Evolutionary conservation across 1,284 basidiomycete species (phyloP).

Genomic region (Puccinia novopanici): DNA sequence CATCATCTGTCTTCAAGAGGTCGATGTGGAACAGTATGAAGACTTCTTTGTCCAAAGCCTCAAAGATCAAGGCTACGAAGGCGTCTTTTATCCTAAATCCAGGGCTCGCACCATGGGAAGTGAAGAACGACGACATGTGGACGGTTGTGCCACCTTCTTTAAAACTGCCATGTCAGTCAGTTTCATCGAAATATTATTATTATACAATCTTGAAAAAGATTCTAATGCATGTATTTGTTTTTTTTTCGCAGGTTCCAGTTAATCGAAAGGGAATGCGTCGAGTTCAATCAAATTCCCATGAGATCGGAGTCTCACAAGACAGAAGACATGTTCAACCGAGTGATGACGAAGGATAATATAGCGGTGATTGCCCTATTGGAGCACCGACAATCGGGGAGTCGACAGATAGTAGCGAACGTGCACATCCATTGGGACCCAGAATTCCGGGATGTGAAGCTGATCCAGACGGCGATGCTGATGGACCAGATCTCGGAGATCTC

Average conservation of each 20-base stretch:
- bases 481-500: conserved; percentile 91
- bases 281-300: conserved; percentile 91
- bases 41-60: conserved; percentile 85
- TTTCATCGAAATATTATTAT: too few relatives aligned
- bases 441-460: conserved; percentile 94
- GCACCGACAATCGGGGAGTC: conserved; percentile 79
- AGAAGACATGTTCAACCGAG: conserved; percentile 99
- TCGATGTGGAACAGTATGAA: conserved; percentile 89
- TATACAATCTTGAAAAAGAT: background rate
- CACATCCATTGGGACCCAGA: conserved; percentile 93
- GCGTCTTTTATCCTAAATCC: conserved; percentile 90
- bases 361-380: conserved; percentile 86
- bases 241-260: conserved; percentile 72
- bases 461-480: conserved; percentile 86
- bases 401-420: conserved; percentile 83
- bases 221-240: background rate
- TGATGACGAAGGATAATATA: conserved; percentile 93
- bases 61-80: conserved; percentile 79
- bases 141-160: conserved; percentile 97
- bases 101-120: conserved; percentile 91
- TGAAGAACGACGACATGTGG: conserved; percentile 80
- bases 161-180: conserved; percentile 73
- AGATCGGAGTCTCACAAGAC: conserved; percentile 96
- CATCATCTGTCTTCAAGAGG: conserved; percentile 86
- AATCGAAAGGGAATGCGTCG: conserved; percentile 90